These are phyloP conservation scores for Ogataea methanolica DNA, from an alignment of 805 yeast genomes.

Conservation along the genomic window DNA sequence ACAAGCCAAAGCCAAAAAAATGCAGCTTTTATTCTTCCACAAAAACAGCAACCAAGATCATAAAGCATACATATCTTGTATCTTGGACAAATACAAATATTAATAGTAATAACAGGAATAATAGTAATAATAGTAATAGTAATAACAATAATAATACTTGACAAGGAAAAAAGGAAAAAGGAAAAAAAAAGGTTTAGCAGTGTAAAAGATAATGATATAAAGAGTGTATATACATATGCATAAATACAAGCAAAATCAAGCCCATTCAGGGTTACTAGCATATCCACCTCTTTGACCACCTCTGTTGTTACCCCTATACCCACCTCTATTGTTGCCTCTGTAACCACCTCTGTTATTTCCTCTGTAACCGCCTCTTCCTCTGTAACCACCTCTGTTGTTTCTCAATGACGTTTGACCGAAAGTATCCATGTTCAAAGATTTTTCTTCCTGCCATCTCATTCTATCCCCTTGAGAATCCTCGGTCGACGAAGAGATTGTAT, in stretches of 20 bases:
- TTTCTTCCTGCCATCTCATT: constrained; percentile 71
- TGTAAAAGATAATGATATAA: too few species aligned
- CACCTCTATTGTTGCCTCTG: constrained; percentile 9
- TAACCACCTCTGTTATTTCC: constrained; percentile 17
- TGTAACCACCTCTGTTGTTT: constrained; percentile 31
- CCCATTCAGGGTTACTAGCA: constrained; percentile 25
- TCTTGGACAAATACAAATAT: too few species aligned
- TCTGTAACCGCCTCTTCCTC: constrained; percentile 24
- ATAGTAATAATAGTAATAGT: too few species aligned
- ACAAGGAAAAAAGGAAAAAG: too few species aligned
- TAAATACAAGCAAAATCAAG: constrained; percentile 7
- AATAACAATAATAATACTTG: too few species aligned
- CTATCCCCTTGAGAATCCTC: constrained; percentile 36
- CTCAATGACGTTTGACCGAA: constrained; percentile 67
- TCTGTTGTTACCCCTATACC: constrained; percentile 14
- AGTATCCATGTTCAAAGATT: constrained; percentile 70
- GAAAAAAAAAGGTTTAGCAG: too few species aligned
- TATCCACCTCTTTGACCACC: not conserved
- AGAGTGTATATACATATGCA: too few species aligned
- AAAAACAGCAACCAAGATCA: too few species aligned
- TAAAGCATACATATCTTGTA: too few species aligned
- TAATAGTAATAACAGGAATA: too few species aligned
- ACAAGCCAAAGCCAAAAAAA: too few species aligned
- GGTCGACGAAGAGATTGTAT: constrained; percentile 70
- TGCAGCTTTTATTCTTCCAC: too few species aligned